phyloP scores from a whole-genome alignment of 2,329 filamentous ascomycete species.

The Aureobasidium musti region DNA sequence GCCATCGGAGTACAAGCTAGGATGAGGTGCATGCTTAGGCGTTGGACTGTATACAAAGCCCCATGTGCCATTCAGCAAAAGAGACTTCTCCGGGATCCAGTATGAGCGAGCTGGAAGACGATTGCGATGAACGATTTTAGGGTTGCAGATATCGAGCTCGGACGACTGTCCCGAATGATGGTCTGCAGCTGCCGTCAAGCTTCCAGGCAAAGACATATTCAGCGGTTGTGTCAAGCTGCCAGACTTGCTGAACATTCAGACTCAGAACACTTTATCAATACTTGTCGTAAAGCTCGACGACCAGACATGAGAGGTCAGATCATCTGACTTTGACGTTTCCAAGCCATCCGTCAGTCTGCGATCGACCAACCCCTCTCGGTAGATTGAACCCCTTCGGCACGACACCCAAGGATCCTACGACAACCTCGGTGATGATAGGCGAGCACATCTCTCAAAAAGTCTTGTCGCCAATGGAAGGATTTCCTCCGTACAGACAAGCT shows the following conservation, averaged over 20 bases:
- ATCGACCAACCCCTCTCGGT: slow-evolving; percentile 22
- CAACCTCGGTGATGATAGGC: slow-evolving; percentile 17
- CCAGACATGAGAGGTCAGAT: background rate
- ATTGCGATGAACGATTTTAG: slow-evolving; percentile 34
- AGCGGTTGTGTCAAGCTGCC: too few relatives aligned
- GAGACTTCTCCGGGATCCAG: slow-evolving; percentile 31
- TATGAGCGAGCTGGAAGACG: slow-evolving; percentile 29
- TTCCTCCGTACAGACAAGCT: background rate
- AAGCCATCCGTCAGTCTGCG: background rate
- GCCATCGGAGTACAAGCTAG: slow-evolving; percentile 32
- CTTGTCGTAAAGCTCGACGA: background rate
- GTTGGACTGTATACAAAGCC: slow-evolving; percentile 56
- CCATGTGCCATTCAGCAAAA: slow-evolving; percentile 58
- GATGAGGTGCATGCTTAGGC: slow-evolving; percentile 52
- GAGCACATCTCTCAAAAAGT: background rate
- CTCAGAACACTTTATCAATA: background rate
- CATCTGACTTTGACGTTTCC: slow-evolving; percentile 12
- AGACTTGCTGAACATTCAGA: background rate
- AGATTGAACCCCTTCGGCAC: slow-evolving; percentile 8
- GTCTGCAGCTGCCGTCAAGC: slow-evolving; percentile 18
- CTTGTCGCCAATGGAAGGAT: slow-evolving; percentile 4
- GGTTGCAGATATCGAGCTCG: slow-evolving; percentile 25
- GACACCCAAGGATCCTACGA: background rate
- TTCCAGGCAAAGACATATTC: slow-evolving; percentile 14
- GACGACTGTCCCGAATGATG: slow-evolving; percentile 19